Base-by-base conservation (phyloP, 75 land plant species). In the Chamaecyparis obtusa region DNA sequence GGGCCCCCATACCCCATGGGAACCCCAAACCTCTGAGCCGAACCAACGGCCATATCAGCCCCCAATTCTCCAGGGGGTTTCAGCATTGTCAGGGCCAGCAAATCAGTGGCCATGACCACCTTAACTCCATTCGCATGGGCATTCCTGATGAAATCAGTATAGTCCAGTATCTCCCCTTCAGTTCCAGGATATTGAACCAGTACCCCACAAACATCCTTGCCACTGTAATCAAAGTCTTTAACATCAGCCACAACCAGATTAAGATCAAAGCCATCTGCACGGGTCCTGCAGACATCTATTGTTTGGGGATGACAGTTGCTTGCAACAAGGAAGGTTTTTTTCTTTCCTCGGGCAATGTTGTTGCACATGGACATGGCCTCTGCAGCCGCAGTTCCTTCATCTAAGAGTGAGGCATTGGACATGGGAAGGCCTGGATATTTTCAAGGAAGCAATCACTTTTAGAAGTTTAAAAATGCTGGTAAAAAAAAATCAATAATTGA, bases 21-120 rank as follows among this genome's bases (percentile, higher is more conserved):
- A 15, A 87, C 87, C 15, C 87, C 87, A 46, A 87, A 87, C 51
- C 87, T 83, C 86, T 87, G 87, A 41, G 87, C 86, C 2, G 85
- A 87, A 79, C 87, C 87, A 0, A 87, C n/a, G 17, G 86, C 87
- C 86, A 87, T 87, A 87, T 87, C 87, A 37, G 87, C 87, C 8
- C 87, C 87, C 24, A 83, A 14, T 24, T 87, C 86, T 30, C 86
- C 87, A 81, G 87, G 87, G 2, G 87, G 87, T 24, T 80, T 87
- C 49, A 87, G 49, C 35, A 57, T 13, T 14, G 87, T 87, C 43
- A 87, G 86, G 2, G 87, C 87, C 33, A 87, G 14, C 9, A 87
- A 54, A 54, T 87, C 87, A 7, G 85, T 83, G 13, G 87, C 87
- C 87, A 87, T 44, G 35, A 83, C 86, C 32, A 87, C 86, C 87